phyloP scores from a whole-genome alignment of 2,329 filamentous ascomycete species.

The Talaromyces pinophilus region DNA sequence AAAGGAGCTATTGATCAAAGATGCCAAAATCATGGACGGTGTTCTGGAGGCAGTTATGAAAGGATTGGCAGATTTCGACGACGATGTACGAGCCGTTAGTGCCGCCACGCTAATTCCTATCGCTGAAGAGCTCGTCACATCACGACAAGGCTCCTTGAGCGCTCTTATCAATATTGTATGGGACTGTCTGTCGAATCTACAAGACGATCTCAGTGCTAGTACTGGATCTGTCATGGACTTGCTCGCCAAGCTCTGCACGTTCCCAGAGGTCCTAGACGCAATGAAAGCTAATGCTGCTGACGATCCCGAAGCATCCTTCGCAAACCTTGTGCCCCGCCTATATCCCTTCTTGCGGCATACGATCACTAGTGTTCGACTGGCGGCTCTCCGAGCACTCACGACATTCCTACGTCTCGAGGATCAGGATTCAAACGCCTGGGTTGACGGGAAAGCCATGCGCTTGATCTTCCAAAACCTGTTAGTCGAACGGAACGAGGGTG shows the following conservation, averaged over 20 bases:
- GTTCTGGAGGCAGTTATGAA: slow-evolving; percentile 93
- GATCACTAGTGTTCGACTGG: slow-evolving; percentile 90
- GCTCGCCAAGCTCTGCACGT: slow-evolving; percentile 90
- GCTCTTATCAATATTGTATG: slow-evolving; percentile 91
- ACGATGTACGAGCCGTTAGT: slow-evolving; percentile 94
- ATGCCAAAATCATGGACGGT: slow-evolving; percentile 85
- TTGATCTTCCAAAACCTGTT: slow-evolving; percentile 93
- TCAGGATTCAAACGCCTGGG: slow-evolving; percentile 80
- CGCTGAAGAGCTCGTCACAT: slow-evolving; percentile 86
- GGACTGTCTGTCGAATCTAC: slow-evolving; percentile 95
- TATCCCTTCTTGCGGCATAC: slow-evolving; percentile 97
- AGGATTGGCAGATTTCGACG: slow-evolving; percentile 84
- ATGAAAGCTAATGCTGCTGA: slow-evolving; percentile 88
- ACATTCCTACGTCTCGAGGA: slow-evolving; percentile 89
- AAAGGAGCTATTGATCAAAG: slow-evolving; percentile 83
- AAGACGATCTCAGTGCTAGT: slow-evolving; percentile 93
- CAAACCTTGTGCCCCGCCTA: slow-evolving; percentile 84
- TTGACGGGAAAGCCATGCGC: slow-evolving; percentile 83
- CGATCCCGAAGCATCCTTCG: slow-evolving; percentile 86
- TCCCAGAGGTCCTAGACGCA: slow-evolving; percentile 84
- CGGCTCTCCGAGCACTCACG: slow-evolving; percentile 85
- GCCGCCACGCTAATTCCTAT: slow-evolving; percentile 97
- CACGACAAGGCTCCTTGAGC: slow-evolving; percentile 76
- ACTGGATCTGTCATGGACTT: slow-evolving; percentile 99
- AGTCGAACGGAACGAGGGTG: slow-evolving; percentile 83